A percentile compares a stretch with the other conserved stretches of the same genome.
Evolutionary conservation across 2,329 filamentous ascomycete species (phyloP).

Genomic region (Aspergillus jensenii): DNA sequence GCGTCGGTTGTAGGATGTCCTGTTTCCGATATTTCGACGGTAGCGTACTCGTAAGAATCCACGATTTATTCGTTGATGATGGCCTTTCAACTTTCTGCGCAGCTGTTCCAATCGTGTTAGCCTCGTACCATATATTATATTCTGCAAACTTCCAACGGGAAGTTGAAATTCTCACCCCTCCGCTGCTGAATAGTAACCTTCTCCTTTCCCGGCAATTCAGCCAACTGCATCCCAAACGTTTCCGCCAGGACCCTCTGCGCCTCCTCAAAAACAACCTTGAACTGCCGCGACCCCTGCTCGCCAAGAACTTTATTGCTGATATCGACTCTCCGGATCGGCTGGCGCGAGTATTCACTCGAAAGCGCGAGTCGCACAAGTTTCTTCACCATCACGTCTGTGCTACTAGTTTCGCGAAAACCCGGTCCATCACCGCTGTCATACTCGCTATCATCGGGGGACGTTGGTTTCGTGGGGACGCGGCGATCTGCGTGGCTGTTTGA

Average conservation of each 20-base stretch:
- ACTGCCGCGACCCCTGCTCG: slow-evolving; percentile 63
- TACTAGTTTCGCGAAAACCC: slow-evolving; percentile 26
- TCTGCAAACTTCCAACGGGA: neutral
- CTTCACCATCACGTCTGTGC: slow-evolving; percentile 51
- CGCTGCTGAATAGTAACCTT: slow-evolving; percentile 79
- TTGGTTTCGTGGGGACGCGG: neutral
- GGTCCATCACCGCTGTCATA: slow-evolving; percentile 16
- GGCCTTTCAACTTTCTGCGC: slow-evolving; percentile 47
- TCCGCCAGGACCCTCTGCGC: slow-evolving; percentile 71
- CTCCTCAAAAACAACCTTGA: slow-evolving; percentile 72
- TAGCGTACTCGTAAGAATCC: slow-evolving; percentile 73
- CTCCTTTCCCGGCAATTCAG: slow-evolving; percentile 77
- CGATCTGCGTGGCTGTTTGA: neutral
- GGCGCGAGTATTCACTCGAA: slow-evolving; percentile 60
- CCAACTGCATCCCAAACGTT: slow-evolving; percentile 90
- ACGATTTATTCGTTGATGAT: slow-evolving; percentile 62
- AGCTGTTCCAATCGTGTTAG: slow-evolving; percentile 35
- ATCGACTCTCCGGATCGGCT: slow-evolving; percentile 58
- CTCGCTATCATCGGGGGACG: slow-evolving; percentile 3
- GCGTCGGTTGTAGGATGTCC: slow-evolving; percentile 66
- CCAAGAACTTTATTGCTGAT: slow-evolving; percentile 69
- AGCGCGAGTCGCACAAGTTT: slow-evolving; percentile 63
- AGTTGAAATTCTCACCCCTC: slow-evolving; percentile 56
- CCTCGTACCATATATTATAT: neutral
- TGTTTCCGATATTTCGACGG: slow-evolving; percentile 67